Base-by-base conservation (phyloP, 1,139 yeast species). In the Saccharomycopsis phalli region DNA sequence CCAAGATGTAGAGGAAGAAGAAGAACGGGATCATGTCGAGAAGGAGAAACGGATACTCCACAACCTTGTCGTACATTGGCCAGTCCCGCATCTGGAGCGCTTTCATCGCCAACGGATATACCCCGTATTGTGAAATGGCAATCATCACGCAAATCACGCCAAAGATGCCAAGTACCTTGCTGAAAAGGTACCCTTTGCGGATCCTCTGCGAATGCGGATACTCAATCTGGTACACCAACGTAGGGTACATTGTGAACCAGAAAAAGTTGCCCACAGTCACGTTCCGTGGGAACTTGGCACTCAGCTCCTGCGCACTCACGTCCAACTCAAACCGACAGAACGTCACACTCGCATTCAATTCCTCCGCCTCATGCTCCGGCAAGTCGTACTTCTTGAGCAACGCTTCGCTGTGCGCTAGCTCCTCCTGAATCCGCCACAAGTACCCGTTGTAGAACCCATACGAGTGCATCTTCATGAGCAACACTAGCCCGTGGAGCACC, bases 401-500 rank as follows among this genome's bases (percentile, higher is more conserved):
- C 3, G 51, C 51, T 53, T 62, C 50, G 6, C 86, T 72, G 44
- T 64, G 67, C 4, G 64, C 51, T 39, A 81, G 62, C 51, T 83
- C 94, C n/a, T 65, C 61, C 23, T 56, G 53, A 25, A 81, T 71
- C 20, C 60, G 63, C 91, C 94, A 84, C 42, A 87, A 63, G 56
- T 87, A 84, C 0, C 96, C 97, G 55, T 87, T 87, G 62, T 78
- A 88, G 53, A 80, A 84, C 1, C 83, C 84, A 55, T 78, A 88
- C 2, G 95, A 84, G 57, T 88, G 96, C 76, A 80, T 81, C 56
- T 88, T 88, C 97, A 88, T 88, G 49, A 88, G 58, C 50, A 87
- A 63, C 3, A 88, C 96, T 41, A 84, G 65, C n/a, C 84, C 74
- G 57, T 88, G 97, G 44, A 88, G 65, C 45, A 83, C 69, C 47